Percentiles rank a stretch among this genome's conserved stretches.
These are phyloP conservation scores for Actinomortierella wolfii DNA, from an alignment of 371 early-diverging fungal genomes.

Conservation along the genomic window DNA sequence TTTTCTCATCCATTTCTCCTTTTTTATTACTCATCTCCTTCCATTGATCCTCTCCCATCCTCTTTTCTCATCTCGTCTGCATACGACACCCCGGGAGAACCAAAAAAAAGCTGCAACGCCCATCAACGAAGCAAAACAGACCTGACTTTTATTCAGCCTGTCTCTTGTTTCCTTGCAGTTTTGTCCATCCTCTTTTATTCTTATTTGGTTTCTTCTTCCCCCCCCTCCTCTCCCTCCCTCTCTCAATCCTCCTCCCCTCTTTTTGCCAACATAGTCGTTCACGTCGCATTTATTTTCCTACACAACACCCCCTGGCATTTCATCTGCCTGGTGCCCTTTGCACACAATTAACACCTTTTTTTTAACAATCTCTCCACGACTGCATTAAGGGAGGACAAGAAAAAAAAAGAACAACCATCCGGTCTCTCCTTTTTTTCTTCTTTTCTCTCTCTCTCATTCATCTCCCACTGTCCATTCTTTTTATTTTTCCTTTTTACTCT, in stretches of 20 bases:
- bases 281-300: neutral
- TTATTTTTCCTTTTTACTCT: neutral
- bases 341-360: no score
- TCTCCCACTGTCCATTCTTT: neutral
- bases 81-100: no score
- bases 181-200: neutral
- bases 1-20: neutral
- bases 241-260: no score
- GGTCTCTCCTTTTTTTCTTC: no score
- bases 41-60: neutral
- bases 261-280: no score
- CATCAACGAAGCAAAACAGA: no score
- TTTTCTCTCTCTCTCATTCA: no score
- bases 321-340: neutral
- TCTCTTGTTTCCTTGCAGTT: neutral
- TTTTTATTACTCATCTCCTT: neutral
- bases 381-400: no score
- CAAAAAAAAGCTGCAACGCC: no score
- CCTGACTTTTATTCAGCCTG: neutral
- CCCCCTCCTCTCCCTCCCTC: neutral
- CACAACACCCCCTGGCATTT: neutral
- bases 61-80: neutral
- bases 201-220: neutral
- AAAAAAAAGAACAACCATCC: no score
- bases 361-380: no score